Evolutionary conservation across 371 early-diverging fungal genomes (phyloP).

Genomic region (Rhizopus stolonifer): DNA sequence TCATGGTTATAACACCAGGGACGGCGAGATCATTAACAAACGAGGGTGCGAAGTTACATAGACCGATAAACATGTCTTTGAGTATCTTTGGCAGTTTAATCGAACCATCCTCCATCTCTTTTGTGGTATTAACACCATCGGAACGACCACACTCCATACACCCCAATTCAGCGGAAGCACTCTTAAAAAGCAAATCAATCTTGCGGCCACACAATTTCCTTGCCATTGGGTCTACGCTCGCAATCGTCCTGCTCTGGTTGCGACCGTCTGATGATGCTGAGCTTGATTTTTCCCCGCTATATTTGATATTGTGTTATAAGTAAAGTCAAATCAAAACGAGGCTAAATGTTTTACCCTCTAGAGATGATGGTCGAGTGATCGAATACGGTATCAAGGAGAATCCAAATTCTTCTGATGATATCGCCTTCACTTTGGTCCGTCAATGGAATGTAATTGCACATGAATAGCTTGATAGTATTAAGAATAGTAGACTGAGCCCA

Average conservation of each 20-base stretch:
- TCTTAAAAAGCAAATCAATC: conserved; percentile 10
- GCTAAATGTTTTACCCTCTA: conserved; percentile 5
- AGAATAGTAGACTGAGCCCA: conserved; percentile 1
- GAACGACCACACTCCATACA: too few species aligned
- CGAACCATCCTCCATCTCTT: background rate
- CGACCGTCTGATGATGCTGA: conserved; percentile 3
- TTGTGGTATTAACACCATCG: background rate
- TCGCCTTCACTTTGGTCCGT: conserved; percentile 4
- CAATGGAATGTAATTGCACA: conserved; percentile 1
- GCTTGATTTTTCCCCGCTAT: conserved; percentile 1
- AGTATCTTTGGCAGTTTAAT: conserved; percentile 3
- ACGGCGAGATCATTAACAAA: too few species aligned
- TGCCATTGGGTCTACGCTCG: conserved; percentile 2
- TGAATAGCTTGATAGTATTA: conserved; percentile 1
- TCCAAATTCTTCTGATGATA: conserved; percentile 10
- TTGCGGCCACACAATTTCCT: conserved; percentile 4
- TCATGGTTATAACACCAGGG: too few species aligned
- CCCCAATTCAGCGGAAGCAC: conserved; percentile 1
- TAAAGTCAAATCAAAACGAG: conserved; percentile 2
- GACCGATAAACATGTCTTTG: background rate
- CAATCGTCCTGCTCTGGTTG: conserved; percentile 4
- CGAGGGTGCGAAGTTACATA: too few species aligned
- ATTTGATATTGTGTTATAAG: too few species aligned
- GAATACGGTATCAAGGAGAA: background rate
- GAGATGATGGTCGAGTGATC: conserved; percentile 6